These are phyloP conservation scores for Camellia sinensis DNA, from an alignment of 148 eudicot species.

Conservation along the genomic window DNA sequence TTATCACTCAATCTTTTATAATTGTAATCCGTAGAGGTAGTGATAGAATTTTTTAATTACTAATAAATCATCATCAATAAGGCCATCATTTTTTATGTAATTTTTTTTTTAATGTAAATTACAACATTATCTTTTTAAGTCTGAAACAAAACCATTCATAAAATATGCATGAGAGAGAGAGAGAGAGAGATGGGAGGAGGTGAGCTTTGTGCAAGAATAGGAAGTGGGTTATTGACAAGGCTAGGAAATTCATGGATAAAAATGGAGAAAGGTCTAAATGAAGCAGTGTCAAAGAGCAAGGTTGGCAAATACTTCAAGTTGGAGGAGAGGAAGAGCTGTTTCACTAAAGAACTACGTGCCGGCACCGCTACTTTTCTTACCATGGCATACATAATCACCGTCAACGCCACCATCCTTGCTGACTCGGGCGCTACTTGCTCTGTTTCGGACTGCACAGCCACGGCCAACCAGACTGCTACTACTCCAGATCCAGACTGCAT, in stretches of 20 bases:
- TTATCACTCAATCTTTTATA: too few relatives aligned
- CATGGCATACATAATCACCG: conserved; percentile 78
- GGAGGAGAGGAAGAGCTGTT: conserved; percentile 53
- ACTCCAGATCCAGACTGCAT: conserved; percentile 27
- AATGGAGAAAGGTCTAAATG: conserved; percentile 34
- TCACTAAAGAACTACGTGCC: conserved; percentile 68
- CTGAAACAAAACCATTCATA: not conserved
- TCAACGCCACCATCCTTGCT: conserved; percentile 72
- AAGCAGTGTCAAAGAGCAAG: conserved; percentile 39
- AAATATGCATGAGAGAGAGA: not conserved
- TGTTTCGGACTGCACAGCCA: conserved; percentile 31
- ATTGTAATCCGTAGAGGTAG: too few relatives aligned
- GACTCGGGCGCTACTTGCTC: conserved; percentile 78
- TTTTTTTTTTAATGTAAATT: too few relatives aligned
- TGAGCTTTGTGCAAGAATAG: conserved; percentile 26
- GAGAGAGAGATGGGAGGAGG: conserved; percentile 19
- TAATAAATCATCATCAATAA: too few relatives aligned
- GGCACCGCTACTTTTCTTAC: conserved; percentile 81
- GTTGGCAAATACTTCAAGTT: conserved; percentile 77
- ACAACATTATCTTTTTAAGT: too few relatives aligned
- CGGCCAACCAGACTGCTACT: conserved; percentile 25
- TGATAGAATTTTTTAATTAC: too few relatives aligned
- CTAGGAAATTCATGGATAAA: conserved; percentile 39
- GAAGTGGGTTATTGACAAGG: conserved; percentile 11
- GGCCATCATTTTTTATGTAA: too few relatives aligned